Base-by-base conservation (phyloP, 495 filamentous ascomycete species). In the Trichocladium antarcticum region DNA sequence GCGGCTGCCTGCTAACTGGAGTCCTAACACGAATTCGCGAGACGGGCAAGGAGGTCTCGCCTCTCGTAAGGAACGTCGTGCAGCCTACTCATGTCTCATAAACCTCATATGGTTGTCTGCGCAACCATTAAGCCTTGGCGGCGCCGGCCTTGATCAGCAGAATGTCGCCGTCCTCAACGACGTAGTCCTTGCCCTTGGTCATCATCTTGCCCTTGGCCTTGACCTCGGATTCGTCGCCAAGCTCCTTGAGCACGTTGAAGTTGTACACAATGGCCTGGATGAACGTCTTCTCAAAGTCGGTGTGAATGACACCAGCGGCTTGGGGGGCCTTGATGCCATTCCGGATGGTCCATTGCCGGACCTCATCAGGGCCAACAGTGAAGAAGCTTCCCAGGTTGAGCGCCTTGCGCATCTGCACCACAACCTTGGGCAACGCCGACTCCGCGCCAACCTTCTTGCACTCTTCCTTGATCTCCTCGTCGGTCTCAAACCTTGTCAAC, bases 221-320 rank as follows among this genome's bases (percentile, higher is more conserved):
- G 51, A 96, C 84, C 44, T 80, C 78, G 16, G 77, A 74, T 69
- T 99, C 93, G 62, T 95, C 89, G 24, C 89, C 90, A 28, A 84
- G 70, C 68, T 95, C 89, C 68, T 81, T 85, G 42, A 97, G 73
- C 7, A 75, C 66, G 20, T 56, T 69, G 71, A 80, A 97, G 72
- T 93, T 96, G 70, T 85, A 95, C 38, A 94, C 85, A 51, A 99
- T 74, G 27, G 76, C 86, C 71, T 99, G 93, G 57, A 99, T 99
- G 71, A 99, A 99, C 0, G 93, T 99, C 80, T 99, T 99, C 69
- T 99, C 93, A 53, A 99, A 97, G 63, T 99, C 93, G 47, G 83
- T 85, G 71, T 99, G 93, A 57, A 99, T 99, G 48, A 97, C 93
- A 73, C 93, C 93, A 14, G 93, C 92, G 37, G 93, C 92, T 62